Base-by-base conservation (phyloP, 805 yeast species). In the Debaryomyces castellii region DNA sequence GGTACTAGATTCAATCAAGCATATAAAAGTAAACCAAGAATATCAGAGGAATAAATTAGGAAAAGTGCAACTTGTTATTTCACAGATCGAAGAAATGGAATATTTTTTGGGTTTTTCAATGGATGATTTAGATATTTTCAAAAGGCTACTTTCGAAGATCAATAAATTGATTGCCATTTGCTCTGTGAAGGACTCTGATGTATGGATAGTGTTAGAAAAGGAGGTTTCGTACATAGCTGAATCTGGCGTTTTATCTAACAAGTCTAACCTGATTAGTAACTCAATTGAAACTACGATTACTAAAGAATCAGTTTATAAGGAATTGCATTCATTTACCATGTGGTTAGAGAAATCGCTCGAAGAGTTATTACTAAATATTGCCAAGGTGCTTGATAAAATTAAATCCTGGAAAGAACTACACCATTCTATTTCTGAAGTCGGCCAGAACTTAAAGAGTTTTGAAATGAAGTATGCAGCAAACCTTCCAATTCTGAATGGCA, bases 61-160 rank as follows among this genome's bases (percentile, higher is more conserved):
- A 36, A 59, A 67, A 44, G 54, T 66, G 12, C 53, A 46, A 47
- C 43, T 63, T 39, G 50, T 60, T 1, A 43, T 41, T 4, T 41
- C 41, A 11, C 59, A 66, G 39, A 56, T 70, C 5, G 53, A 52
- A 11, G 82, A 71, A 41, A 74, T 77, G 44, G 76, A 71, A 40
- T 68, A 69, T 27, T 82, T 82, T 51, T 50, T 81, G 24, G 68
- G 67, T 30, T 80, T 67, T 48, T 73, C 84, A 0, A 45, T 61
- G 18, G 61, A 64, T 8, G 83, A 81, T 51, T 57, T 81, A 16
- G 52, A 50, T 3, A 54, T 52, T 3, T 71, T 70, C 45, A 54
- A 60, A 16, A 47, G 39, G 2, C 33, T 51, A 1, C 55, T 74
- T 12, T 59, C 64, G 11, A 66, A 58, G 44, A 54, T 80, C 22